These are phyloP conservation scores for Aspergillus kassunensis DNA, from an alignment of 495 filamentous ascomycete genomes.

Conservation along the genomic window DNA sequence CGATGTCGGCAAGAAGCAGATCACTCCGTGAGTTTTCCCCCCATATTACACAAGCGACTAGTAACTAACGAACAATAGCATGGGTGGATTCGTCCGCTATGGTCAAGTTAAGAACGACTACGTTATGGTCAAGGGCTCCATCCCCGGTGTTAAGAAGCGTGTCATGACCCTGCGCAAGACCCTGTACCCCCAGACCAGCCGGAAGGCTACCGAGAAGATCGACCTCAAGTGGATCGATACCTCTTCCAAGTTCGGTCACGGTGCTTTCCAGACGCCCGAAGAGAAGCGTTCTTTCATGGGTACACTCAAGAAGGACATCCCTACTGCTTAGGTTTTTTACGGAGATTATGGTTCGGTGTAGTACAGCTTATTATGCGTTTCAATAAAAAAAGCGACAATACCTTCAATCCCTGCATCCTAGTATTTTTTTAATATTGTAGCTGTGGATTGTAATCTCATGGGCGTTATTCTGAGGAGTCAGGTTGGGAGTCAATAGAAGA, in stretches of 20 bases:
- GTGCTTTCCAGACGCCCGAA: conserved; percentile 95
- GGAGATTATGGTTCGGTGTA: conserved; percentile 33
- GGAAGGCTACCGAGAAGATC: conserved; percentile 95
- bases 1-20: conserved; percentile 98
- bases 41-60: neutral
- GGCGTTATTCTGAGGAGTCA: too few relatives aligned
- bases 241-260: conserved; percentile 99
- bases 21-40: conserved; percentile 82
- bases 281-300: conserved; percentile 98
- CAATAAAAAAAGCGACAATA: conserved; percentile 46
- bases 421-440: too few relatives aligned
- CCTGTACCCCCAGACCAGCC: conserved; percentile 94
- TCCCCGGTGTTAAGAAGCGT: conserved; percentile 99
- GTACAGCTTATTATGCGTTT: conserved; percentile 45
- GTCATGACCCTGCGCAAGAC: conserved; percentile 99
- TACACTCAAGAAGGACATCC: conserved; percentile 98
- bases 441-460: too few relatives aligned
- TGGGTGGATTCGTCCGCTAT: conserved; percentile 99
- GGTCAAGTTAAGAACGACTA: conserved; percentile 99
- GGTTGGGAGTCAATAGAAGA: too few relatives aligned
- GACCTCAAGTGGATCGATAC: conserved; percentile 99
- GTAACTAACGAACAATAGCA: conserved; percentile 50
- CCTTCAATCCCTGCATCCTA: conserved; percentile 19
- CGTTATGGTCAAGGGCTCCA: conserved; percentile 94
- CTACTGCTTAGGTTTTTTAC: conserved; percentile 63